Conservation (phyloP, 345 rosid genomes). For the Erysimum cheiranthoides region DNA sequence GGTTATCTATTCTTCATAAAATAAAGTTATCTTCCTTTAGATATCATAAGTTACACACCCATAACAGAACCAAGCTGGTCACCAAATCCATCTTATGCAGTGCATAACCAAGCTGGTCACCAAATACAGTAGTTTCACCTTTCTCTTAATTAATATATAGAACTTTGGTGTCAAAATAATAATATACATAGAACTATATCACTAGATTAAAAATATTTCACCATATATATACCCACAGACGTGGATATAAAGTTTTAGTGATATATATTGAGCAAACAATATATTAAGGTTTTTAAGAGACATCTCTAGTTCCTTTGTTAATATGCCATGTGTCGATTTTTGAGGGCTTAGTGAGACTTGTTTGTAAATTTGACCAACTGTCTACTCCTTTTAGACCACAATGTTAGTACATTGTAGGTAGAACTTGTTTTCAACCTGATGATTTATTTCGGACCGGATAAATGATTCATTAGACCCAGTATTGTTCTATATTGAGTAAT, state of each 20-base stretch:
- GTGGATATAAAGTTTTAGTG: not conserved
- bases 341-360: not conserved
- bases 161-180: not conserved
- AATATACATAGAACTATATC: not conserved
- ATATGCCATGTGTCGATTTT: not conserved
- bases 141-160: not conserved
- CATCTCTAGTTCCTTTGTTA: not conserved
- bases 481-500: not conserved
- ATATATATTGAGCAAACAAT: not conserved
- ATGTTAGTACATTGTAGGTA: not conserved
- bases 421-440: not conserved
- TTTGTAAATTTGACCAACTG: constrained; percentile 5
- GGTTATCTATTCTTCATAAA: constrained; percentile 8
- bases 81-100: constrained; percentile 3
- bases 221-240: not conserved
- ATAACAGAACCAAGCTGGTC: constrained; percentile 11
- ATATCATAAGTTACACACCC: not conserved
- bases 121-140: not conserved
- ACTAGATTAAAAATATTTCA: not conserved
- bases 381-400: not conserved
- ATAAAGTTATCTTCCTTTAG: not conserved
- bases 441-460: not conserved
- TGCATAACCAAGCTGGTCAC: constrained; percentile 11
- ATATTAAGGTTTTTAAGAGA: not conserved
- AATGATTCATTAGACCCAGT: not conserved